Base-by-base conservation (phyloP, 1,139 yeast species). In the Pichia sp. region DNA sequence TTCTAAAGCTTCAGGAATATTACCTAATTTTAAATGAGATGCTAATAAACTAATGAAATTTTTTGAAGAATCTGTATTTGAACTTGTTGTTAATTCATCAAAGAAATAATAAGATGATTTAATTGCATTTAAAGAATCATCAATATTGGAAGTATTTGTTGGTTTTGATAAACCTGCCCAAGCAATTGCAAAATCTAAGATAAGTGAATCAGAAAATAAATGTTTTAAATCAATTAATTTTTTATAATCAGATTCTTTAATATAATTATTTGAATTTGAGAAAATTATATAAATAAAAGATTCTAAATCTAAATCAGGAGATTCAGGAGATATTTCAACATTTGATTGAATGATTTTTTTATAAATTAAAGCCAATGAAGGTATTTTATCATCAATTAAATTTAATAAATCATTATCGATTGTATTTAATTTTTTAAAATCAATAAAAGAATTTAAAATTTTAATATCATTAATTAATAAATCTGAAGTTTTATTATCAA, bases 1-100 rank as follows among this genome's bases (percentile, higher is more conserved):
- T 18, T 68, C 69, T 43, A 63, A 59, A n/a, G 75, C 69, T 55
- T 72, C 75, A 4, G 70, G 71, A n/a, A 69, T 53, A 51, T 71
- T 69, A 30, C 65, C 62, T 54, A 70, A 65, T 57, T 72, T 73
- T 52, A 72, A 54, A 48, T 71, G 72, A 39, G 69, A 56, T 42
- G 66, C 65, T 41, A 71, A 54, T 43, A 72, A 59, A 37, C 68
- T 66, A 39, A 69, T 56, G 48, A 69, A 65, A 27, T 69, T 65
- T 51, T 68, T 70, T 57, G 58, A 35, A 5, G 62, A 57, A 18
- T 48, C 52, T 11, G 65, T 59, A 31, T 56, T 54, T 36, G 58
- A 56, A 45, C 60, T 61, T 29, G 63, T 55, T 26, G 54, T 34
- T 9, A 61, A 44, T 46, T 63, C 66, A 42, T 63, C 66, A 43